Evolutionary conservation across 2,329 filamentous ascomycete species (phyloP).

Genomic region (Cyphellophora europaea): DNA sequence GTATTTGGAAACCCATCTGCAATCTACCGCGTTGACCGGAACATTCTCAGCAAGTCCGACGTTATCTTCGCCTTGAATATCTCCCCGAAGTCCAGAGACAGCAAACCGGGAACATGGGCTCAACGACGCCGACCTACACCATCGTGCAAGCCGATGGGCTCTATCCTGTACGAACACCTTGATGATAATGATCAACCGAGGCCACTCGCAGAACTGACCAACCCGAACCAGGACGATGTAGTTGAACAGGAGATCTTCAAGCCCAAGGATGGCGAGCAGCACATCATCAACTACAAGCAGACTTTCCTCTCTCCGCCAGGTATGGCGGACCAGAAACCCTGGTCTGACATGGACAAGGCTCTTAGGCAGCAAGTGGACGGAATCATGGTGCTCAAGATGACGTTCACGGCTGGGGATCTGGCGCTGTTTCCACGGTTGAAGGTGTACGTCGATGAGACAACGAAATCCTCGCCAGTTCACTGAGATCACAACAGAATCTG

Average conservation of each 20-base stretch:
- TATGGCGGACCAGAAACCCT: constrained; percentile 7
- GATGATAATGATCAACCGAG: too few species aligned
- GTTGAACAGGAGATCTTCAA: constrained; percentile 16
- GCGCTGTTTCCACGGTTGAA: constrained; percentile 15
- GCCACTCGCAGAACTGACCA: too few species aligned
- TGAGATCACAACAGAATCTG: too few species aligned
- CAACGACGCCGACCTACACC: too few species aligned
- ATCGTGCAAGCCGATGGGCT: constrained; percentile 17
- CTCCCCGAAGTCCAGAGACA: too few species aligned
- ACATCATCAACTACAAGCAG: constrained; percentile 11
- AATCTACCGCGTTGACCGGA: too few species aligned
- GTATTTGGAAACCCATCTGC: too few species aligned
- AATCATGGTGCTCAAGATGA: constrained; percentile 16
- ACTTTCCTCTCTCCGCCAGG: constrained; percentile 12
- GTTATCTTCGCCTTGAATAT: too few species aligned
- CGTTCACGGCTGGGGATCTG: constrained; percentile 11
- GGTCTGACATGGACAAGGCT: constrained; percentile 11
- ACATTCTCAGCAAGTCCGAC: too few species aligned
- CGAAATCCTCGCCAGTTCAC: too few species aligned
- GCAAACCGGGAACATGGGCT: too few species aligned
- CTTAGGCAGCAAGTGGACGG: constrained; percentile 15
- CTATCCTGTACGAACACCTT: constrained; percentile 15
- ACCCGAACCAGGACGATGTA: constrained; percentile 12
- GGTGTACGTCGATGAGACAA: constrained; percentile 10
- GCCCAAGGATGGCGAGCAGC: constrained; percentile 6